These are phyloP conservation scores for Parsonsia alboflavescens DNA, from an alignment of 257 asterid species.

Conservation along the genomic window DNA sequence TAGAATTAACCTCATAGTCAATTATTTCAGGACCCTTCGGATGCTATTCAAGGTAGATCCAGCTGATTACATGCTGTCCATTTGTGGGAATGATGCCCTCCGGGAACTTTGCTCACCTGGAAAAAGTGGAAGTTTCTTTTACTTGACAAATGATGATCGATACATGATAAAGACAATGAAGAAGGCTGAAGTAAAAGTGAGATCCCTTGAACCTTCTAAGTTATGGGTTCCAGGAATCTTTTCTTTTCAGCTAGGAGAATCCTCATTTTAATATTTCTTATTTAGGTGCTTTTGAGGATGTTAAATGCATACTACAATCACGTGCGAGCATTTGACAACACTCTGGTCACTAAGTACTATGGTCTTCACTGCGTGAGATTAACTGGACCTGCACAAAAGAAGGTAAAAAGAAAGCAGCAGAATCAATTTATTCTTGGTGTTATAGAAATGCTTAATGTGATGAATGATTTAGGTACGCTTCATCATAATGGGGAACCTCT, in stretches of 20 bases:
- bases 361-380: slow-evolving; percentile 45
- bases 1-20: not conserved
- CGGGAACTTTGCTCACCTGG: slow-evolving; percentile 94
- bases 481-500: slow-evolving; percentile 84
- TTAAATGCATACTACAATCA: slow-evolving; percentile 40
- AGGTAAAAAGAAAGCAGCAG: slow-evolving; percentile 37
- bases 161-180: slow-evolving; percentile 98
- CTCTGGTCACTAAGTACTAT: slow-evolving; percentile 38
- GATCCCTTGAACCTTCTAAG: slow-evolving; percentile 5
- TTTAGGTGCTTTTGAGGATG: slow-evolving; percentile 44
- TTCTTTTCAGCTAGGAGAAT: not conserved
- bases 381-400: slow-evolving; percentile 46
- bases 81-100: slow-evolving; percentile 85
- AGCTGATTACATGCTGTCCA: slow-evolving; percentile 92
- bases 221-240: not conserved
- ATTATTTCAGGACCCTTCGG: slow-evolving; percentile 56
- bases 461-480: slow-evolving; percentile 57
- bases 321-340: slow-evolving; percentile 33
- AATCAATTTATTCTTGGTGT: not conserved
- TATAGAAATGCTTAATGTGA: slow-evolving; percentile 10
- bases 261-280: not conserved
- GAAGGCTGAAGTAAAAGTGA: slow-evolving; percentile 92
- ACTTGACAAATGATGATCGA: slow-evolving; percentile 89
- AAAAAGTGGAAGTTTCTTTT: slow-evolving; percentile 92
- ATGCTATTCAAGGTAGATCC: slow-evolving; percentile 91